phyloP scores from a whole-genome alignment of 1,139 yeast species.

The Pichia sp. region DNA sequence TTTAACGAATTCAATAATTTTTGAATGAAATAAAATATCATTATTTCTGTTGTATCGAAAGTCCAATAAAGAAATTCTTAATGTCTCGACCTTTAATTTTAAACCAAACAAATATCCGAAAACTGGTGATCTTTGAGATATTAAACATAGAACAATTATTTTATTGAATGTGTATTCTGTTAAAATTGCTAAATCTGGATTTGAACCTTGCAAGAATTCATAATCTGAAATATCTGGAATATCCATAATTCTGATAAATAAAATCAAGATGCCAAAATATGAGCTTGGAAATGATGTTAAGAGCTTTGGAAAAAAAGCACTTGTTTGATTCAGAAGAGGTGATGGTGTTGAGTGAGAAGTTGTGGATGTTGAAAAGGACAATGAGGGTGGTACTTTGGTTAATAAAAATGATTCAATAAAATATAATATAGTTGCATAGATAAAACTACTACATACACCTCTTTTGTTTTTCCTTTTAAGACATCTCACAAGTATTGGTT shows the following conservation, averaged over 20 bases:
- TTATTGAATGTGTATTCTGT: conserved; percentile 11
- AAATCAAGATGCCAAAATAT: not conserved
- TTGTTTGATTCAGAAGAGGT: not conserved
- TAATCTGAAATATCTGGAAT: conserved; percentile 2
- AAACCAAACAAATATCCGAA: conserved; percentile 8
- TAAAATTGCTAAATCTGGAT: conserved; percentile 4
- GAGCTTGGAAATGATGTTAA: conserved; percentile 11
- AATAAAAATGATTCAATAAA: not conserved
- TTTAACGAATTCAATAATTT: conserved; percentile 5
- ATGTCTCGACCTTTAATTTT: conserved; percentile 1
- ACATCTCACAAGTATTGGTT: conserved; percentile 2
- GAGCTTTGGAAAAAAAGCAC: conserved; percentile 4
- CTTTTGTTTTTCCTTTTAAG: conserved; percentile 3
- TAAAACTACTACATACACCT: too few relatives aligned
- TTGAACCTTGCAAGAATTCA: not conserved
- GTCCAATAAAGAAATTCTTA: conserved; percentile 2
- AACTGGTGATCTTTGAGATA: conserved; percentile 9
- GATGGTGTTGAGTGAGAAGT: not conserved
- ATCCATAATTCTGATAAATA: conserved; percentile 4
- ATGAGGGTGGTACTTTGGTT: not conserved
- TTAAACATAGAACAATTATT: conserved; percentile 8
- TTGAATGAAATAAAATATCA: not conserved
- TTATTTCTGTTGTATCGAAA: not conserved
- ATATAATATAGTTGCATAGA: not conserved
- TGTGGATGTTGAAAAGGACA: not conserved